phyloP scores from a whole-genome alignment of 164 flowering plant genomes.

The Chimonanthus salicifolius region DNA sequence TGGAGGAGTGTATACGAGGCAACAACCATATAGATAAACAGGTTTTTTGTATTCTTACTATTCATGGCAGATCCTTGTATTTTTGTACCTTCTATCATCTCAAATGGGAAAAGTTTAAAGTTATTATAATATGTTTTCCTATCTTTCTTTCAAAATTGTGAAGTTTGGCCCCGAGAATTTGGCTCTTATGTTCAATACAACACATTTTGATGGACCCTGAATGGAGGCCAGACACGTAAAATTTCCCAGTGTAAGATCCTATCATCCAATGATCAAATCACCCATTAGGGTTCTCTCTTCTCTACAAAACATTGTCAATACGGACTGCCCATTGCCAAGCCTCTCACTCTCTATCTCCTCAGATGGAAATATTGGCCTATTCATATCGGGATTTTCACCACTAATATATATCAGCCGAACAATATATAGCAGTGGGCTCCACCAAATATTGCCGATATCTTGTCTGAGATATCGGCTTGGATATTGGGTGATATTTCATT shows the following conservation, averaged over 20 bases:
- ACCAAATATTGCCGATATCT: too few relatives aligned
- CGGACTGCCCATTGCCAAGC: too few relatives aligned
- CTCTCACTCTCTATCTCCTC: too few relatives aligned
- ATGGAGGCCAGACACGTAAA: neutral
- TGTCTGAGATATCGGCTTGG: too few relatives aligned
- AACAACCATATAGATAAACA: neutral
- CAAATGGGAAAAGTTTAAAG: neutral
- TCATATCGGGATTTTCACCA: too few relatives aligned
- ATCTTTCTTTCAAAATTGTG: neutral
- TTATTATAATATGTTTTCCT: neutral
- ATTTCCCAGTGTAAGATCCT: neutral
- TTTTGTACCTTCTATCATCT: too few relatives aligned
- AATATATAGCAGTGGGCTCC: too few relatives aligned
- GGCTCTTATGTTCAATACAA: neutral
- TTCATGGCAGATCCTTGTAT: neutral
- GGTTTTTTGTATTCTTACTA: neutral
- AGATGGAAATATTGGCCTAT: too few relatives aligned
- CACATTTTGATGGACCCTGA: neutral
- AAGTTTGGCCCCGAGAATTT: neutral
- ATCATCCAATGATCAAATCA: neutral
- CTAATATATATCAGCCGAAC: too few relatives aligned
- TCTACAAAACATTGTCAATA: too few relatives aligned
- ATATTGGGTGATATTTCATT: too few relatives aligned
- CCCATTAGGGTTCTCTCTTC: neutral
- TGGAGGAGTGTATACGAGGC: neutral